Base-by-base conservation (phyloP, 495 filamentous ascomycete species). In the Glutinoglossum americanum region DNA sequence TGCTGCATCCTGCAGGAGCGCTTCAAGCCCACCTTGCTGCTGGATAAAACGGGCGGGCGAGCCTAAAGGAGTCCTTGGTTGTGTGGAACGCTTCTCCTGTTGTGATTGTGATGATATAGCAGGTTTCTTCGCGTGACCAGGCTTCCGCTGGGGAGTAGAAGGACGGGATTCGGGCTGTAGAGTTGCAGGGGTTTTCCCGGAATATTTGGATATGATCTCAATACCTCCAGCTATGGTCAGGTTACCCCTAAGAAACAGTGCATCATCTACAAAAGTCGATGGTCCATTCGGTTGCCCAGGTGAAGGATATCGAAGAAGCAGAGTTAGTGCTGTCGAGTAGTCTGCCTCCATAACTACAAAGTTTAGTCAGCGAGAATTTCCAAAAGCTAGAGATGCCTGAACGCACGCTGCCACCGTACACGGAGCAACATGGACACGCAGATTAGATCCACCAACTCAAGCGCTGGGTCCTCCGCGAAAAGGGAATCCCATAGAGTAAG, bases 341-440 rank as follows among this genome's bases (percentile, higher is more conserved):
- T 97, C 89, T 6, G 85, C 81, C 56, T 82, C 77, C 35, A 97
- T 70, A 26, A 98, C 86, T 94, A 57, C 19, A 13, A 13, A 55
- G 62, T 56, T 30, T 27, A 2, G 9, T 54, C 25, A 28, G 49
- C 19, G 9, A n/a, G 39, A 47, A 3, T 23, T 25, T 5, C 41
- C 26, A 27, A 61, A 62, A 54, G 63, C 33, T 60, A 56, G 17
- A 19, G 33, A 27, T 15, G 9, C 4, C 37, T 49, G 8, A 30
- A 72, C 84, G 71, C 69, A 94, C 88, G 72, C 58, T 88, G 78
- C 90, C 90, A 96, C 57, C 90, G 78, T 60, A 97, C 85, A 37
- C 92, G 78, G 37, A 99, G 73, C 26, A 99, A 74, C 93, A 99
- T 97, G 8, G 88, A 82, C 58, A 94, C 80, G 63, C 89, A 96